A percentile compares a stretch with the other conserved stretches of the same genome.
phyloP scores from a whole-genome alignment of 192 early-diverging fungal species.

The Backusella westeae region DNA sequence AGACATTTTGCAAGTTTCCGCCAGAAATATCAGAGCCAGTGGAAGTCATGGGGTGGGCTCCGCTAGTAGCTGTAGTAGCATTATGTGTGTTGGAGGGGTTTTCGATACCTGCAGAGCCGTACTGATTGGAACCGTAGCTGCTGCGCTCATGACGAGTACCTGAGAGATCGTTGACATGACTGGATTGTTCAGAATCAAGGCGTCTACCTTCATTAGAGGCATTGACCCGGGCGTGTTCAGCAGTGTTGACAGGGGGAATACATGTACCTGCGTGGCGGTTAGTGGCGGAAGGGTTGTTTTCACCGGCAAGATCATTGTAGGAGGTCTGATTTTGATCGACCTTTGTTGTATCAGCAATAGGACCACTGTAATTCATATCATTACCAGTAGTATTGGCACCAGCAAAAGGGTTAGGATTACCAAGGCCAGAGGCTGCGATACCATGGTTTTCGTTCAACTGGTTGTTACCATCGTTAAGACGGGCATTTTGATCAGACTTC shows the following conservation, averaged over 20 bases:
- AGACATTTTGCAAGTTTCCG: background rate
- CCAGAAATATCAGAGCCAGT: background rate
- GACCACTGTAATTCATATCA: conserved; percentile 8
- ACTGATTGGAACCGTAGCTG: background rate
- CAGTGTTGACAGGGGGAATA: conserved; percentile 11
- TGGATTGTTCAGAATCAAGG: background rate
- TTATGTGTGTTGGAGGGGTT: background rate
- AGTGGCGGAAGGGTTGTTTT: background rate
- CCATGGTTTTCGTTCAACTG: conserved; percentile 12
- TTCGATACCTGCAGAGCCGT: background rate
- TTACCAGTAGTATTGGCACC: background rate
- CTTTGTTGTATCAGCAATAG: conserved; percentile 7
- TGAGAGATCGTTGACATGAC: background rate
- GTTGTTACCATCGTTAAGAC: background rate
- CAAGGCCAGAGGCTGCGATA: conserved; percentile 8
- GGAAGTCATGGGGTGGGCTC: background rate
- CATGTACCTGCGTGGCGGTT: conserved; percentile 1
- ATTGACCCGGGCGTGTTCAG: background rate
- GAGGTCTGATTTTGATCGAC: background rate
- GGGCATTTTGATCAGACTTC: background rate
- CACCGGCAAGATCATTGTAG: background rate
- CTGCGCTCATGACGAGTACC: background rate
- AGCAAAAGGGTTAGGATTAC: background rate
- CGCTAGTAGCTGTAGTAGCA: background rate
- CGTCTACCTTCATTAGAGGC: background rate